phyloP scores from a whole-genome alignment of 495 filamentous ascomycete species.

The Penicillium cinerascens region DNA sequence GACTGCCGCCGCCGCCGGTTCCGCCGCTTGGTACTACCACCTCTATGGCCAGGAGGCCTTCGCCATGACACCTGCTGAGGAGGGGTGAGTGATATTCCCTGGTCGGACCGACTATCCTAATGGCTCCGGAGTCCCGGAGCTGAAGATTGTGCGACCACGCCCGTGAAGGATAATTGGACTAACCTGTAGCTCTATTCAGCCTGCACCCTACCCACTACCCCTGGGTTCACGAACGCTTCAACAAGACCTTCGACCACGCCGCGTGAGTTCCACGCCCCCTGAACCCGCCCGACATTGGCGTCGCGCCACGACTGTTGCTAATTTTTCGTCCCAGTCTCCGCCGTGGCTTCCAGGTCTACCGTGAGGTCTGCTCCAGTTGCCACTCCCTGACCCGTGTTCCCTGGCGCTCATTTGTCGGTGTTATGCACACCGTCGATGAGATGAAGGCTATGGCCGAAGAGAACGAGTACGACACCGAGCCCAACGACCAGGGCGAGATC shows the following conservation, averaged over 20 bases:
- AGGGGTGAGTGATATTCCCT: conserved; percentile 71
- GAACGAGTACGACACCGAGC: conserved; percentile 97
- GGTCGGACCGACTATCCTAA: conserved; percentile 6
- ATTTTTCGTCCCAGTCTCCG: conserved; percentile 65
- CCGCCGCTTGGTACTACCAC: conserved; percentile 92
- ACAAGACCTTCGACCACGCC: conserved; percentile 94
- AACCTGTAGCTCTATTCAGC: conserved; percentile 42
- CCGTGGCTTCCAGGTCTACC: conserved; percentile 99
- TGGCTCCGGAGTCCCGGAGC: conserved; percentile 28
- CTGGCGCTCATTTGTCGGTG: conserved; percentile 89
- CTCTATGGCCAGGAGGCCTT: conserved; percentile 83
- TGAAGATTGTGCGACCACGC: conserved; percentile 25
- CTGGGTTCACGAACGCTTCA: conserved; percentile 88
- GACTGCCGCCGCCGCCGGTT: conserved; percentile 79
- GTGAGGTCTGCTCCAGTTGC: conserved; percentile 95
- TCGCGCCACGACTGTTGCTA: conserved; percentile 24
- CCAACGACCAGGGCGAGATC: conserved; percentile 96
- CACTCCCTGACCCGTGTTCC: conserved; percentile 94
- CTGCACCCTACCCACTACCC: conserved; percentile 90
- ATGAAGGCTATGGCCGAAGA: conserved; percentile 96
- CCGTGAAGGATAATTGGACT: conserved; percentile 10
- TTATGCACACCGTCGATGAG: conserved; percentile 91
- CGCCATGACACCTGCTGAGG: conserved; percentile 90
- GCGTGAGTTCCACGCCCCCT: conserved; percentile 58
- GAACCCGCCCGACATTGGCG: conserved; percentile 3